Evolutionary conservation across 129 eudicot genomes (phyloP), one percentile per base, ranked within the genome.

Genomic region (Lonicera japonica): DNA sequence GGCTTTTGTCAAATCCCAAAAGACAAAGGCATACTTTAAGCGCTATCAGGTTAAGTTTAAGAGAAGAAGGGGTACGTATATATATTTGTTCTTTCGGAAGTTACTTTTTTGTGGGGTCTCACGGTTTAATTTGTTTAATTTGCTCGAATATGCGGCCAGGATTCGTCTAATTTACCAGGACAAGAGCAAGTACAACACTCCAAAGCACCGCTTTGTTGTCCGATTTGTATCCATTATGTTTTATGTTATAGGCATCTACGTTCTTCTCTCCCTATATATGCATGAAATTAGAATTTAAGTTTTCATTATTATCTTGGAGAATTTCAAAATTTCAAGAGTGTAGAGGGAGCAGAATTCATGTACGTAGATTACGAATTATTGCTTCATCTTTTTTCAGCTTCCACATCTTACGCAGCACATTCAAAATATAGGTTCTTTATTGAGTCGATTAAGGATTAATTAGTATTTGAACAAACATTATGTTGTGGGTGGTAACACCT

Each of bases 121-220:
- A n/a, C n/a, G n/a, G n/a, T n/a, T n/a, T n/a, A n/a, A n/a, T n/a
- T n/a, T n/a, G n/a, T n/a, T n/a, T n/a, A n/a, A n/a, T n/a, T n/a
- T n/a, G 74, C 87, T 96, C 2, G 98, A 91, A 56, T 91, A 91
- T 59, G 80, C 96, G 29, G 98, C 96, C 12, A 91, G 96, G 67
- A 70, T 75, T 45, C 90, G 96, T 1, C 54, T 90, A 71, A 90
- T 90, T 17, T 86, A 90, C 23, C 95, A 90, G 63, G 97, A 90
- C 75, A 90, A 90, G 64, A 90, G 86, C 73, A 90, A 90, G 75
- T 90, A 90, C n/a, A n/a, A n/a, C n/a, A n/a, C n/a, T n/a, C n/a
- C n/a, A n/a, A n/a, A n/a, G n/a, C n/a, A n/a, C n/a, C 84, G 98
- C 8, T 84, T 70, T 69, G 96, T 91, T 50, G 98, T 91, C n/a